Evolutionary conservation across 202 grass and related monocot species (phyloP).

Genomic region (Cymbopogon flexuosus): DNA sequence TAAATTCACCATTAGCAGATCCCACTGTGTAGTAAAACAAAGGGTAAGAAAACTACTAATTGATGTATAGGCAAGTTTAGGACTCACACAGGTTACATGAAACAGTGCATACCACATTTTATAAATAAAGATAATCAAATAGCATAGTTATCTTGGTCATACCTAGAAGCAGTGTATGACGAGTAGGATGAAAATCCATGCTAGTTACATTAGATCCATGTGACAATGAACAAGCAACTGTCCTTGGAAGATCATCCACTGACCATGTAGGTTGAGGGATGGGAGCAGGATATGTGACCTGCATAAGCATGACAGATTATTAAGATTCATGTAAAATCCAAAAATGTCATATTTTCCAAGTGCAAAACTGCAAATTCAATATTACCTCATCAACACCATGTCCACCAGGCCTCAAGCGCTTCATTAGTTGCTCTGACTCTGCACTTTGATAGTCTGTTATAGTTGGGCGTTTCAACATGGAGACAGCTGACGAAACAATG

Average conservation of each 20-base stretch:
- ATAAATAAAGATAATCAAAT: constrained; percentile 11
- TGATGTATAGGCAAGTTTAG: constrained; percentile 11
- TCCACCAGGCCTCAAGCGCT: constrained; percentile 61
- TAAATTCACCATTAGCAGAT: constrained; percentile 78
- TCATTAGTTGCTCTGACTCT: constrained; percentile 89
- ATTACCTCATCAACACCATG: constrained; percentile 89
- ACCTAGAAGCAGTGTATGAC: constrained; percentile 85
- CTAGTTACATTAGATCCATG: constrained; percentile 82
- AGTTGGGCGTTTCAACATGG: constrained; percentile 70
- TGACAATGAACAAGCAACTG: constrained; percentile 62
- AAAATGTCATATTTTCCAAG: constrained; percentile 9
- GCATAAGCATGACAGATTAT: constrained; percentile 29
- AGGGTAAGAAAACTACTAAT: constrained; percentile 26
- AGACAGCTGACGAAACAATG: constrained; percentile 43
- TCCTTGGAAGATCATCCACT: constrained; percentile 83
- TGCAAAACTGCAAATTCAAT: not conserved
- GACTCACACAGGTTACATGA: not conserved
- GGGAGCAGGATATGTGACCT: constrained; percentile 73
- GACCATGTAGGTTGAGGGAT: constrained; percentile 68
- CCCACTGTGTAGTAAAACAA: constrained; percentile 53
- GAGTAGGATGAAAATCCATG: constrained; percentile 96
- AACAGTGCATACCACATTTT: not conserved
- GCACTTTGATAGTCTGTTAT: constrained; percentile 91
- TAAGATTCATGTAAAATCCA: constrained; percentile 25
- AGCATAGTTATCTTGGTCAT: constrained; percentile 22